A percentile compares a stretch with the other conserved stretches of the same genome.
Conservation (phyloP, 2,329 filamentous ascomycete genomes). For the Aspergillus brasiliensis region DNA sequence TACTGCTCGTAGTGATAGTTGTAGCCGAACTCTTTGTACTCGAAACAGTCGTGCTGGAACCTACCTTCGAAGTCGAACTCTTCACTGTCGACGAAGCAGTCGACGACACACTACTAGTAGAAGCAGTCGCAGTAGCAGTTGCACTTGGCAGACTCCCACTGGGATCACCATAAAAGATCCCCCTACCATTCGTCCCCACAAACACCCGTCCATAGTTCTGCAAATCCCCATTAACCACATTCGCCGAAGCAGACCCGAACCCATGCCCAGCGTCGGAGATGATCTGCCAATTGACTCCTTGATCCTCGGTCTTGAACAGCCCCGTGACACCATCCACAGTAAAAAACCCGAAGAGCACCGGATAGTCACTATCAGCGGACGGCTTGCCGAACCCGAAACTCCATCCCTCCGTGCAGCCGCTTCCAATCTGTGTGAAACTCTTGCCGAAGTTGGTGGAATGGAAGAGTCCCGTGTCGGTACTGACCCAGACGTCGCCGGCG, state of each 20-base stretch:
- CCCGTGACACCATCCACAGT: conserved; percentile 25
- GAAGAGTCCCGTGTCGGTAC: conserved; percentile 57
- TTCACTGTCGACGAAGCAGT: conserved; percentile 12
- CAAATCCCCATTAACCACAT: conserved; percentile 31
- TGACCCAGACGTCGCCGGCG: conserved; percentile 26
- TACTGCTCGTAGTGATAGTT: conserved; percentile 9
- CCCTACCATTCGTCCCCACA: conserved; percentile 38
- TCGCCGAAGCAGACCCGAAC: conserved; percentile 28
- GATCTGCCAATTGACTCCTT: conserved; percentile 29
- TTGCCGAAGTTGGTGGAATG: conserved; percentile 55
- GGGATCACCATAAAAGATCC: conserved; percentile 33
- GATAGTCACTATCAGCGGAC: conserved; percentile 18
- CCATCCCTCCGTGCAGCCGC: conserved; percentile 20
- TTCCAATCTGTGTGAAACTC: conserved; percentile 46
- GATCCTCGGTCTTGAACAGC: conserved; percentile 30
- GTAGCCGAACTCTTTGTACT: not conserved
- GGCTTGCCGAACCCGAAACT: conserved; percentile 30
- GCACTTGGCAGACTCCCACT: conserved; percentile 25
- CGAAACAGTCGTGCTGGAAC: not conserved
- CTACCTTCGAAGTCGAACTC: not conserved
- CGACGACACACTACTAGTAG: conserved; percentile 14
- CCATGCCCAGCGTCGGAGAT: conserved; percentile 31
- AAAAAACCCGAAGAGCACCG: conserved; percentile 31
- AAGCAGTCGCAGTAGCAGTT: conserved; percentile 18
- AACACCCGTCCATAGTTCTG: conserved; percentile 33